Evolutionary conservation across 805 yeast genomes (phyloP).

Genomic region (Yarrowia sp.): DNA sequence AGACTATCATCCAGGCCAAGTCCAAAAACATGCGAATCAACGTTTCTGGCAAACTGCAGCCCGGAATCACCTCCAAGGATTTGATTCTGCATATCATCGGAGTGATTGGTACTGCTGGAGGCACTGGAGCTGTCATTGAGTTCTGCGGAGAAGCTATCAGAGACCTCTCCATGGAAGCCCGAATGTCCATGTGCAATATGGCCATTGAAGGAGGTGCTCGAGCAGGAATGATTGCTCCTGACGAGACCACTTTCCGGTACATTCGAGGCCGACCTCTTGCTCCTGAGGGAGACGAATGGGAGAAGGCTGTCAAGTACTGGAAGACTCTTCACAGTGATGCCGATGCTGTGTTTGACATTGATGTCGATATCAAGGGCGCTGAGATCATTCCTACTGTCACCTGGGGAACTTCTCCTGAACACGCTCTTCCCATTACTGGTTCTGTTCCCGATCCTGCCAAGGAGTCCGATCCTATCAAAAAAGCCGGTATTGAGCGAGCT

Average conservation of each 20-base stretch:
- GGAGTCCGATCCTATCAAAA: conserved; percentile 60
- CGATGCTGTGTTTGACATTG: conserved; percentile 86
- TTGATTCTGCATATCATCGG: conserved; percentile 92
- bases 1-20: conserved; percentile 85
- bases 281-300: conserved; percentile 94
- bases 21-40: conserved; percentile 92
- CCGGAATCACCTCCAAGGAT: conserved; percentile 96
- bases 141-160: conserved; percentile 95
- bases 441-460: conserved; percentile 85
- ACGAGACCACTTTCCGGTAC: conserved; percentile 81
- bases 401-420: conserved; percentile 99
- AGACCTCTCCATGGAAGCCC: conserved; percentile 88
- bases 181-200: conserved; percentile 99
- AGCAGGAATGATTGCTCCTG: conserved; percentile 99
- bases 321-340: conserved; percentile 80
- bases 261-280: conserved; percentile 92
- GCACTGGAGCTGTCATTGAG: conserved; percentile 95
- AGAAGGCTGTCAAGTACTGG: conserved; percentile 91
- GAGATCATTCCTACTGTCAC: conserved; percentile 95
- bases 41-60: conserved; percentile 77
- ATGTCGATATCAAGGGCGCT: conserved; percentile 71
- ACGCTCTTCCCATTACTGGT: conserved; percentile 92
- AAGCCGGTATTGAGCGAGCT: conserved; percentile 86
- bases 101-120: conserved; percentile 98
- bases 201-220: conserved; percentile 99